Base-by-base conservation (phyloP, 441 rosid species). In the Corymbia calophylla region DNA sequence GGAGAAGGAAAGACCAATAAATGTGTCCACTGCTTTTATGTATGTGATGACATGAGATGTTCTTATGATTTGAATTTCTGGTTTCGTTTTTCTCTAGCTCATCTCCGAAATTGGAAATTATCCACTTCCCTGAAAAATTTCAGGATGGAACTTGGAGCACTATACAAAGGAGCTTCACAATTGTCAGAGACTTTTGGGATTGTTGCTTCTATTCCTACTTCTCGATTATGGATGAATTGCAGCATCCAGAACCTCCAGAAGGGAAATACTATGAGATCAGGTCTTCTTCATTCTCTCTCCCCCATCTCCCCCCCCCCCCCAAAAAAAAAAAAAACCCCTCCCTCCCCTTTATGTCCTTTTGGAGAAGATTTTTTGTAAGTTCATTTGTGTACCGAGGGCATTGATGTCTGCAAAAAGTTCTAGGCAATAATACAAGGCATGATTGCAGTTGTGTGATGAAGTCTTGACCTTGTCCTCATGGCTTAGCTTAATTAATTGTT, bases 81-180 rank as follows among this genome's bases (percentile, higher is more conserved):
- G 51, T 82, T 32, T 88, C 44, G 23, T 16, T 29, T 88, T 85
- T 35, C 87, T 86, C 58, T 66, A 44, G 21, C 51, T 66, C 17
- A 44, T 77, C 84, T 77, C 84, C 2, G 2, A 44, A 23, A 3
- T 77, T 1, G 1, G 84, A 23, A 77, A 31, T 86, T 56, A 56
- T 54, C 49, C 68, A 35, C 48, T 53, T 86, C 27, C 64, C 66
- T 23, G 51, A 54, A 44, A 32, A 81, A 87, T 64, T 88, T 58
- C 62, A 91, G 92, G 92, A 91, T 82, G 92, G 92, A 85, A 91
- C 90, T 32, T 66, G 89, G 89, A 84, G 90, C 73, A 89, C 90
- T 2, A 49, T 91, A 49, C 48, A 87, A 49, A 60, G 86, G 31
- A 87, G 90, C 89, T 89, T 91, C 60, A 91, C 90, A n/a, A 86